These are phyloP conservation scores for Annulohypoxylon bovei DNA, from an alignment of 495 filamentous ascomycete genomes.

Conservation along the genomic window DNA sequence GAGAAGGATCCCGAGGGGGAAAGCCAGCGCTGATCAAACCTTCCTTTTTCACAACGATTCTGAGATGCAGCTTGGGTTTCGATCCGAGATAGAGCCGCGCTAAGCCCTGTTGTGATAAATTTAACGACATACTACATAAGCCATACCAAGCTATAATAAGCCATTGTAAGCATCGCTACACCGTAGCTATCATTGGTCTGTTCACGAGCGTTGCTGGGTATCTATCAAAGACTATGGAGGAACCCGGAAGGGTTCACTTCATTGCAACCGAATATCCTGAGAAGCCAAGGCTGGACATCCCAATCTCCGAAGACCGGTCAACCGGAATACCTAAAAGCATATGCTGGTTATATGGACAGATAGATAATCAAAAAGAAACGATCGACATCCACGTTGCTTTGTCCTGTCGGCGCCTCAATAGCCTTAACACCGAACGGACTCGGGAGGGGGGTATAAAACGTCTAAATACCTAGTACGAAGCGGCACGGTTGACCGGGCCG, in stretches of 20 bases:
- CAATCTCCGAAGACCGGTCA: not conserved
- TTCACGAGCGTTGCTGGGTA: not conserved
- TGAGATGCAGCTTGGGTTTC: slow-evolving; percentile 20
- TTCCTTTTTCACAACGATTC: not conserved
- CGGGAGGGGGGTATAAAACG: slow-evolving; percentile 3
- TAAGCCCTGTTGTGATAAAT: slow-evolving; percentile 59
- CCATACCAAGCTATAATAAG: not conserved
- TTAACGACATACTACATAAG: slow-evolving; percentile 51
- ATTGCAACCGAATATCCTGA: not conserved
- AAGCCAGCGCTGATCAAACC: not conserved
- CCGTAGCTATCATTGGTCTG: slow-evolving; percentile 29
- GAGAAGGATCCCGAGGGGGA: not conserved
- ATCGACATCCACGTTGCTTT: slow-evolving; percentile 8
- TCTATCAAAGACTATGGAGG: not conserved
- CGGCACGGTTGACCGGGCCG: slow-evolving; percentile 13
- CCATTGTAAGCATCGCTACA: slow-evolving; percentile 32
- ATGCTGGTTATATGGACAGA: not conserved
- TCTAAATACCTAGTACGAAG: slow-evolving; percentile 14
- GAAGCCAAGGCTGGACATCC: not conserved
- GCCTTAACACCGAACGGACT: not conserved
- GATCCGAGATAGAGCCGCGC: slow-evolving; percentile 39
- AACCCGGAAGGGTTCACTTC: not conserved
- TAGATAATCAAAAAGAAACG: not conserved
- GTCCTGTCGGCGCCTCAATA: slow-evolving; percentile 2
- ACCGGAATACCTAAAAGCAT: not conserved